Evolutionary conservation across 371 early-diverging fungal genomes (phyloP), one percentile per base, ranked within the genome.

Genomic region (Thermomucor indicae-seudaticae): DNA sequence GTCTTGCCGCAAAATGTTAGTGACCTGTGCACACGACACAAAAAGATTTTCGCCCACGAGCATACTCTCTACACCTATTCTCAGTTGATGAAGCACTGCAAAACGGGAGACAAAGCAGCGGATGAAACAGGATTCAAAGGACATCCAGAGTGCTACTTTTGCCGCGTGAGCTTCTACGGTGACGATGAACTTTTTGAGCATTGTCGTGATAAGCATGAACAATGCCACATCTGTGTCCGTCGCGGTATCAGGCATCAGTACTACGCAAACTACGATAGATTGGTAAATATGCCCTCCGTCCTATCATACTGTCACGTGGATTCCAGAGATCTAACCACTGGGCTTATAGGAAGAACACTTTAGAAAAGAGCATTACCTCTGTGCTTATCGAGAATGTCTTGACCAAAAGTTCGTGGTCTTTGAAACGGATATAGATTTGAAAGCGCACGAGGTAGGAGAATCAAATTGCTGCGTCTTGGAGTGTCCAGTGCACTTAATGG

Each of bases 351-450:
- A 90, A 57, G 58, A 80, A 3, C 97, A 97, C 72, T 94, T 95
- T 57, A 66, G 74, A 39, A 55, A 67, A 20, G 90, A 90, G n/a
- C 97, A 97, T 61, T 87, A 67, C 53, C 66, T 87, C 20, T 97
- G 97, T 64, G 58, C 64, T 37, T 78, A 95, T 27, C 81, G 84
- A 4, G 76, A 81, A 43, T 97, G 97, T 61, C 60, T 95, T 42
- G 96, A 94, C 47, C 81, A 85, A 55, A 96, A 95, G 73, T 97
- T 97, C 81, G 84, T 96, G n/a, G 97, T 96, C 0, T 97, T 97
- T 77, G 85, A 77, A 14, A 77, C 89, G 6, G 86, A 93, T 19
- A 83, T 97, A 47, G 97, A 97, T 64, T 58, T 96, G 30, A 90
- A 88, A 57, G 91, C 85, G 4, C 97, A 97, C 53, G 79, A 80